Conservation (phyloP, 441 rosid genomes). For the Eugenia klotzschiana region DNA sequence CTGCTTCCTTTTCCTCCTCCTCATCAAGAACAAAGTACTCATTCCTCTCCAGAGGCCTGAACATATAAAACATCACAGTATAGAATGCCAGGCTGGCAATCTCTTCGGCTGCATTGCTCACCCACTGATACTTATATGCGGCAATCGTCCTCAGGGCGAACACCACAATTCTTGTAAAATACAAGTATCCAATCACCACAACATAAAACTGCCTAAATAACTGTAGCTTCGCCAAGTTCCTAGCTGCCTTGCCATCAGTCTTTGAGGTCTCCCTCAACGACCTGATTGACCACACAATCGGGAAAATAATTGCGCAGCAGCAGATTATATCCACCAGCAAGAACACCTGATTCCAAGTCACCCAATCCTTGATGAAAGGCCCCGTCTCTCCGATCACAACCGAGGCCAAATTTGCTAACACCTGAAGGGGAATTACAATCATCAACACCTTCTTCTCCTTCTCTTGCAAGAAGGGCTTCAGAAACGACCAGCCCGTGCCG, state of each 20-base stretch:
- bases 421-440: slow-evolving; percentile 41
- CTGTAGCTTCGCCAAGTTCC: slow-evolving; percentile 34
- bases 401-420: slow-evolving; percentile 39
- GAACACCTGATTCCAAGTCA: slow-evolving; percentile 43
- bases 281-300: slow-evolving; percentile 39
- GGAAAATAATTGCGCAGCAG: slow-evolving; percentile 42
- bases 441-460: slow-evolving; percentile 41
- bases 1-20: slow-evolving; percentile 18
- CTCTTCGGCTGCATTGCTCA: slow-evolving; percentile 20
- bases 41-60: slow-evolving; percentile 39
- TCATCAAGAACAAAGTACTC: slow-evolving; percentile 37
- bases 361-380: slow-evolving; percentile 35
- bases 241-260: slow-evolving; percentile 36
- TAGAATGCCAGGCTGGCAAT: slow-evolving; percentile 41
- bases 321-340: slow-evolving; percentile 34
- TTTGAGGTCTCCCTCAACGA: slow-evolving; percentile 34
- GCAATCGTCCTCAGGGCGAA: slow-evolving; percentile 19
- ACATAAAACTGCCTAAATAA: slow-evolving; percentile 48
- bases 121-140: slow-evolving; percentile 31
- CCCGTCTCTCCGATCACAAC: slow-evolving; percentile 36
- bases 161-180: slow-evolving; percentile 37
- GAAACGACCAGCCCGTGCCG: slow-evolving; percentile 54
- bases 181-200: slow-evolving; percentile 29
- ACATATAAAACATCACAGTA: slow-evolving; percentile 27
- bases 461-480: slow-evolving; percentile 47